Evolutionary conservation across 345 rosid species (phyloP), one percentile per base, ranked within the genome.

Genomic region (Ailanthus altissimus): DNA sequence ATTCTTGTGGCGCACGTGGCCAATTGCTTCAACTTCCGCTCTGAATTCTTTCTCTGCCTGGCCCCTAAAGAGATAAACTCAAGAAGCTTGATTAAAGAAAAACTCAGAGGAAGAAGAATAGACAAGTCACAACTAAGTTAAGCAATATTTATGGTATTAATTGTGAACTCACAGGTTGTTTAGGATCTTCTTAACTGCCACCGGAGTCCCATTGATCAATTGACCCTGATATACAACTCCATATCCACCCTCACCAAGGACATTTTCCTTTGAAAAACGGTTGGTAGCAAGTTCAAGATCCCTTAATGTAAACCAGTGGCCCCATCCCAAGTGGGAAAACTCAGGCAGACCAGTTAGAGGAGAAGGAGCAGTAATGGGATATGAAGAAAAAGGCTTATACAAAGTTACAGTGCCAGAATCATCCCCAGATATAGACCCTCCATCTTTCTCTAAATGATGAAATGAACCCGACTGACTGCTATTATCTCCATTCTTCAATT

Each of bases 11-110:
- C 94, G 94, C 45, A 92, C 97, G 67, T 92, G 97, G 32, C 97
- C 94, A 40, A 92, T 92, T 56, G 97, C 97, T 74, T 92, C 97
- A 38, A 92, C 97, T 78, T 92, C 97, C 58, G 85, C 94, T 60
- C 89, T 83, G 58, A 92, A 92, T 73, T 92, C 97, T 83, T 92
- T 92, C 81, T 92, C 97, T 40, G 97, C 97, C 83, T 92, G 97
- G 73, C 97, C 94, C 85, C 97, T 92, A 54, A n/a, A 66, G 50
- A 47, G 14, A 60, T 66, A 63, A 50, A 75, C 13, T 63, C 32
- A 78, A 42, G 53, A 62, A 47, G 23, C 57, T 67, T 20, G 25
- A 51, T 51, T 32, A 51, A 57, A 42, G 6, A 73, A 62, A 23
- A 70, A 70, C 47, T 26, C 8, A 13, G 4, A 7, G 64, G 15